phyloP scores from a whole-genome alignment of 352 stramenopile species.

The Aphanomyces cochlioides region DNA sequence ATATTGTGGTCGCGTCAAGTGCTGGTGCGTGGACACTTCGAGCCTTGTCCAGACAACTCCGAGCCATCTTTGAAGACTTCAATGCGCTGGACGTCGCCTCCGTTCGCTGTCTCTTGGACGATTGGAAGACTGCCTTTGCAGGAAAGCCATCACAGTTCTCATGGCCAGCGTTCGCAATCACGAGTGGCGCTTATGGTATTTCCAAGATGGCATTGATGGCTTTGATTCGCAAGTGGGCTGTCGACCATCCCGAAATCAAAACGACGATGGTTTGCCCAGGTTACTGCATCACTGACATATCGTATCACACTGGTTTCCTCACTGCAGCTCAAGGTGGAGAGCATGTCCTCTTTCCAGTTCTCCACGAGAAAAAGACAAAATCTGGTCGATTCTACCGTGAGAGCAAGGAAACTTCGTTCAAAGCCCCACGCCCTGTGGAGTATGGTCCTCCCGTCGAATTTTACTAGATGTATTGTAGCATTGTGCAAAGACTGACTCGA shows the following conservation, averaged over 20 bases:
- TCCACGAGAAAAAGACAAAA: neutral
- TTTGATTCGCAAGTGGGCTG: neutral
- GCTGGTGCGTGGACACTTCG: neutral
- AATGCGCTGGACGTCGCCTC: neutral
- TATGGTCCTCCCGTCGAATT: neutral
- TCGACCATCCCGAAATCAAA: neutral
- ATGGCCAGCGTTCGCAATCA: neutral
- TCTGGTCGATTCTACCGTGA: conserved; percentile 8
- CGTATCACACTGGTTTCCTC: neutral
- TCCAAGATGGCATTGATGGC: neutral
- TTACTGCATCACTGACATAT: conserved; percentile 1
- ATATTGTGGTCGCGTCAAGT: neutral
- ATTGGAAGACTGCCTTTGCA: neutral
- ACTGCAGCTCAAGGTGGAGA: conserved; percentile 9
- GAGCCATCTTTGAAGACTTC: neutral
- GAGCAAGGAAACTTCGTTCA: neutral
- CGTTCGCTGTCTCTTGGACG: neutral
- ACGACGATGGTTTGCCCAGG: conserved; percentile 8
- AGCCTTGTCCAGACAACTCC: neutral
- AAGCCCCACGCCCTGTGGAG: neutral
- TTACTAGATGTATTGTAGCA: no score
- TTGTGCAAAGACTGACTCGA: no score
- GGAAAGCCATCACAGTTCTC: neutral
- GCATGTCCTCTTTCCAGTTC: neutral
- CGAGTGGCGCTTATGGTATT: conserved; percentile 1